A percentile compares a stretch with the other conserved stretches of the same genome.
Evolutionary conservation across 345 rosid genomes (phyloP).

Genomic region (Angophora floribunda): DNA sequence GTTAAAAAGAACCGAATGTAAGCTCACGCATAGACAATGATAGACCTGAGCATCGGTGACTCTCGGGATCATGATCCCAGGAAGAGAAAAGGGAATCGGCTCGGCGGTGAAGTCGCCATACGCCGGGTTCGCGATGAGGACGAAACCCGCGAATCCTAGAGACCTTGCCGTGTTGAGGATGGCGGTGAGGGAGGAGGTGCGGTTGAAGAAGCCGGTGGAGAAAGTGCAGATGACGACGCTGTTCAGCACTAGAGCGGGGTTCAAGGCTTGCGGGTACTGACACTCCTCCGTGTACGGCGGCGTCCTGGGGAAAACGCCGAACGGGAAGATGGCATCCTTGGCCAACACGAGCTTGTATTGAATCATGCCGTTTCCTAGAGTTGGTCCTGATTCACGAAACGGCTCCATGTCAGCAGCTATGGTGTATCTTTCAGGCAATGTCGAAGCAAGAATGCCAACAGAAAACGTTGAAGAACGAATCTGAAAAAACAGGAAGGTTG

Average conservation of each 20-base stretch:
- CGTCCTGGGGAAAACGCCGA: constrained; percentile 41
- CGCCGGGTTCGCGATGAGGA: constrained; percentile 46
- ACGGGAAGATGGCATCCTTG: constrained; percentile 38
- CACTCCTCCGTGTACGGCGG: constrained; percentile 59
- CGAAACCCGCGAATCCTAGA: constrained; percentile 56
- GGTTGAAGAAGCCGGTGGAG: constrained; percentile 62
- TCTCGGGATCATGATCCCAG: constrained; percentile 59
- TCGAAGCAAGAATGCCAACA: background rate
- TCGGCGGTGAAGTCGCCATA: constrained; percentile 65
- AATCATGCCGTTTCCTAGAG: constrained; percentile 32
- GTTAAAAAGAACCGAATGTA: background rate
- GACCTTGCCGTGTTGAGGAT: constrained; percentile 46
- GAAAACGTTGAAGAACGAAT: background rate
- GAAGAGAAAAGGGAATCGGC: constrained; percentile 36
- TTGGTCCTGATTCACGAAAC: constrained; percentile 38
- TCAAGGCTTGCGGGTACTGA: constrained; percentile 52
- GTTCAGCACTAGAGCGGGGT: constrained; percentile 34
- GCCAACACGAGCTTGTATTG: constrained; percentile 53
- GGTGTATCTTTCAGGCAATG: background rate
- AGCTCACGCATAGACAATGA: background rate
- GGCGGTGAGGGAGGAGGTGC: constrained; percentile 45
- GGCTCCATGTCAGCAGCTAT: background rate
- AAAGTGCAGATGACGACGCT: constrained; percentile 64
- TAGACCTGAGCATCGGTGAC: constrained; percentile 53
- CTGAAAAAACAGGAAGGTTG: background rate